Percentiles rank a stretch among this genome's conserved stretches.
These are phyloP conservation scores for Chaetomium strumarium DNA, from an alignment of 2,329 filamentous ascomycete species.

Conservation along the genomic window DNA sequence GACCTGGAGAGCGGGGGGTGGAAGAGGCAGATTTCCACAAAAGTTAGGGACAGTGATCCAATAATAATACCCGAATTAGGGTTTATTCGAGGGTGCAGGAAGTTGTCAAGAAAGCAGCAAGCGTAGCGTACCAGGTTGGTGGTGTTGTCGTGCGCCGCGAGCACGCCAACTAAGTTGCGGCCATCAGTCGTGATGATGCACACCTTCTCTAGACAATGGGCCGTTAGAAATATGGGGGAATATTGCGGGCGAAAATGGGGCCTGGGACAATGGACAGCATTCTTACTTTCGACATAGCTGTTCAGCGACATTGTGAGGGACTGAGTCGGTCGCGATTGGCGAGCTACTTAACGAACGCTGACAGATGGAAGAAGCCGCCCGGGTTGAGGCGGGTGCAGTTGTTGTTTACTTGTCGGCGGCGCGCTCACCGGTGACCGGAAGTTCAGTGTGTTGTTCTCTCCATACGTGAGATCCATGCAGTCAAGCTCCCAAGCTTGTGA, in stretches of 20 bases:
- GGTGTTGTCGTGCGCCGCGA: constrained; percentile 81
- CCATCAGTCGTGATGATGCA: constrained; percentile 89
- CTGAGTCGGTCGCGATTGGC: not conserved
- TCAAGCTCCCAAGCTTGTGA: no score
- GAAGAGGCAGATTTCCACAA: no score
- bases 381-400: no score
- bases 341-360: not conserved
- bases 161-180: constrained; percentile 73
- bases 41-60: no score
- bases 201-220: constrained; percentile 68
- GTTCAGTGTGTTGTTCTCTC: no score
- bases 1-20: constrained; percentile 56
- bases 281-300: constrained; percentile 30
- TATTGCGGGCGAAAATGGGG: not conserved
- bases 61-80: no score
- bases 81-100: no score
- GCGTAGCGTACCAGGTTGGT: constrained; percentile 68
- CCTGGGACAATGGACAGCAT: not conserved
- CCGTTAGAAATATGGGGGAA: not conserved
- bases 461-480: no score
- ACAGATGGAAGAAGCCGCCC: not conserved
- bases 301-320: constrained; percentile 26
- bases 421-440: no score
- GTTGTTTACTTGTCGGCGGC: no score
- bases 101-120: no score